Percentiles rank a stretch among this genome's conserved stretches.
phyloP scores from a whole-genome alignment of 2,329 filamentous ascomycete genomes.

The Chaetomium olivaceum region DNA sequence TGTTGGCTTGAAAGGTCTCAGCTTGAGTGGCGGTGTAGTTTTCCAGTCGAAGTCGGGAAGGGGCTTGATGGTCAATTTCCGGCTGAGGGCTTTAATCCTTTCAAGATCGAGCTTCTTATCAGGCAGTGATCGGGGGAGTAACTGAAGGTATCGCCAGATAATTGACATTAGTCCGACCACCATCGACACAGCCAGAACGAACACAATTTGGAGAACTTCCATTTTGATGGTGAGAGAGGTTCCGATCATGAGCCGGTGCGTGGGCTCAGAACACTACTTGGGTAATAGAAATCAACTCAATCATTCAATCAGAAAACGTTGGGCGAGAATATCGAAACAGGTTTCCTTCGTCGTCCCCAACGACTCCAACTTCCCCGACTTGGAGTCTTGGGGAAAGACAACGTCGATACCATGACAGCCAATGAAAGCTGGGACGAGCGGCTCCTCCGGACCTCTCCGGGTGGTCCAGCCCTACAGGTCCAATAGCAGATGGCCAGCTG shows the following conservation, averaged over 20 bases:
- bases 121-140: no score
- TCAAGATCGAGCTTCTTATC: no score
- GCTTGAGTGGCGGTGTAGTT: constrained; percentile 40
- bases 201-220: background rate
- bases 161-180: background rate
- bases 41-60: constrained; percentile 41
- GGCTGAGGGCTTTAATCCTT: background rate
- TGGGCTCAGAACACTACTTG: no score
- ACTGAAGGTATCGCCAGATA: background rate
- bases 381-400: background rate
- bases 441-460: background rate
- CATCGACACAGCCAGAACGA: background rate
- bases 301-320: background rate
- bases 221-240: background rate
- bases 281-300: background rate
- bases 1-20: constrained; percentile 53
- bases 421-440: background rate
- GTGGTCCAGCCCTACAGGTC: background rate
- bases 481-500: background rate
- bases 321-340: background rate
- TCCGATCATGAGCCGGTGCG: no score
- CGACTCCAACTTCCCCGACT: background rate
- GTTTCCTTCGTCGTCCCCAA: background rate
- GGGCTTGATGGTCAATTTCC: constrained; percentile 19
- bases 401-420: background rate